phyloP scores from a whole-genome alignment of 116 monocot genomes.

The Posidonia oceanica region DNA sequence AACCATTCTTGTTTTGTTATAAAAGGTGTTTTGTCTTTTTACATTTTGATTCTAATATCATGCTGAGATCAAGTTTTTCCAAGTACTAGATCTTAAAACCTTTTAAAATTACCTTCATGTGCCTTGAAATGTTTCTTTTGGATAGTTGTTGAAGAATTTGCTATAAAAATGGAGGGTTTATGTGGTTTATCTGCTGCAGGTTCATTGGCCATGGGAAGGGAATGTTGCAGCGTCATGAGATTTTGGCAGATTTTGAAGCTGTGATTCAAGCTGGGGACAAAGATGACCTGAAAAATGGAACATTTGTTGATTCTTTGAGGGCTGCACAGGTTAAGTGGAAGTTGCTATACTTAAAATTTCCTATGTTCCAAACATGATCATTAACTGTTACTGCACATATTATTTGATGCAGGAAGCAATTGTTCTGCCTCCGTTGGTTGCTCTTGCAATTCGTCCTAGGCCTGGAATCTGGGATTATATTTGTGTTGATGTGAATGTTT shows the following conservation, averaged over 20 bases:
- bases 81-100: background rate
- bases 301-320: conserved; percentile 37
- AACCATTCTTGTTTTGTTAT: background rate
- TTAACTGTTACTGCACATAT: background rate
- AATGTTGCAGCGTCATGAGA: conserved; percentile 49
- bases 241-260: conserved; percentile 43
- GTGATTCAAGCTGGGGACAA: conserved; percentile 26
- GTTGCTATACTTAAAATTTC: background rate
- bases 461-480: conserved; percentile 78
- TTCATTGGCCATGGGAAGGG: conserved; percentile 50
- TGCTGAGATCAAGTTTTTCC: background rate
- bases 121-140: too few species aligned
- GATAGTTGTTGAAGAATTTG: background rate
- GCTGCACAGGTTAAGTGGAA: conserved; percentile 39
- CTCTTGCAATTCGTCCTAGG: conserved; percentile 56
- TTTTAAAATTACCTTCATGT: too few species aligned
- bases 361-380: background rate
- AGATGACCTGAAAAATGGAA: conserved; percentile 25
- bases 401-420: conserved; percentile 44
- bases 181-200: conserved; percentile 15
- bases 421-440: conserved; percentile 52
- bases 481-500: conserved; percentile 35
- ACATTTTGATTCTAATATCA: background rate
- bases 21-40: background rate
- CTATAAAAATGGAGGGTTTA: background rate